Base-by-base conservation (phyloP, 106 monocot genomes). In the Dendrobium huoshanense region DNA sequence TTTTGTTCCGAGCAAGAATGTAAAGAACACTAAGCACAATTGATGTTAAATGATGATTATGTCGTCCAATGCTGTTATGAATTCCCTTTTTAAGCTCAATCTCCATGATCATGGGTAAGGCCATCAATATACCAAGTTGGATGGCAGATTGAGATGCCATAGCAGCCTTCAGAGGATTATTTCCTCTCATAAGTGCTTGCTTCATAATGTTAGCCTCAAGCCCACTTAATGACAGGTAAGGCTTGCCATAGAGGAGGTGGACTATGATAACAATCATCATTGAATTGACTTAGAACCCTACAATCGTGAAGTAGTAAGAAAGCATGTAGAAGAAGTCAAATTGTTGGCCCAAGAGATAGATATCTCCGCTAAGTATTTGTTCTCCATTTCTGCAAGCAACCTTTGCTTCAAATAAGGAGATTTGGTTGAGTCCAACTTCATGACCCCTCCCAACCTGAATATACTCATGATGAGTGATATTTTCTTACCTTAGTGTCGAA, bases 361-460 rank as follows among this genome's bases (percentile, higher is more conserved):
- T 37, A 37, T 37, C 37, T 37, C 37, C 3, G 37, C 37, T 37
- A 37, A 37, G 37, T 37, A 37, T 37, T 37, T 37, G 37, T 37
- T 37, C 37, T 37, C 2, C 37, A 37, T 37, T 37, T 2, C 37
- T 37, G 3, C 37, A 37, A 3, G 3, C 37, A 37, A 37, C 37
- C 37, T 37, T 99, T 19, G 98, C 92, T 81, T 99, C 98, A 88
- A 99, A 99, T 54, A 99, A 91, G 3, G 98, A 95, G 65, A 95
- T 99, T 82, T 95, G 98, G 83, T 99, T 99, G 55, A 99, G 91
- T 47, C 98, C 98, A 74, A 99, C 98, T 87, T 99, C 98, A 49
- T 95, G 91, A 1, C 98, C 98, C 85, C 95, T 99, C 2, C 98
- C 98, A 31, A 99, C 95, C 80, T 99, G 95, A 40, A 99, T 99